phyloP scores from a whole-genome alignment of 164 flowering plant genomes.

The Litsea cubeba region DNA sequence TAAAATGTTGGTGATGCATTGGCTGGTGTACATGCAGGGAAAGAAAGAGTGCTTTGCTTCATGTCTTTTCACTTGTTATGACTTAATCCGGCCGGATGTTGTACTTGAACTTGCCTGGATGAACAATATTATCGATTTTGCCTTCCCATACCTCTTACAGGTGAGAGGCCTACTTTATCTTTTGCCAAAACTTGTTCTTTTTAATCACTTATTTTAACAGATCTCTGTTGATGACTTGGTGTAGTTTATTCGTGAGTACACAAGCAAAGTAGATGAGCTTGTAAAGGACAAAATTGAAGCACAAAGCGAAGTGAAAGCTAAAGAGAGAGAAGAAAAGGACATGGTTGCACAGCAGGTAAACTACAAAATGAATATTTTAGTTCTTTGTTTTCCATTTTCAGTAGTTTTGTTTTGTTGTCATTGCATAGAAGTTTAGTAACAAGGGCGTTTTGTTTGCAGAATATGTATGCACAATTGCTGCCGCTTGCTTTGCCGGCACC shows the following conservation, averaged over 20 bases:
- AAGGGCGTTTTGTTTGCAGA: conserved; percentile 42
- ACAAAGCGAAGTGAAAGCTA: conserved; percentile 68
- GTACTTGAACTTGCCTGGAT: conserved; percentile 98
- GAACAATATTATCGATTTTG: conserved; percentile 93
- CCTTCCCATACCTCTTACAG: conserved; percentile 94
- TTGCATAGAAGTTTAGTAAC: background rate
- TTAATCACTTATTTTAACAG: background rate
- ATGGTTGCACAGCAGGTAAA: conserved; percentile 87
- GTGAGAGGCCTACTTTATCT: conserved; percentile 22
- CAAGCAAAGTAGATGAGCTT: conserved; percentile 91
- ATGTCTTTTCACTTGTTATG: conserved; percentile 93
- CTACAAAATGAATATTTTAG: background rate
- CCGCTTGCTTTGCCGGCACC: conserved; percentile 99
- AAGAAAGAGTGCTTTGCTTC: conserved; percentile 99
- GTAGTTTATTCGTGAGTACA: conserved; percentile 87
- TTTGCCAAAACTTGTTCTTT: background rate
- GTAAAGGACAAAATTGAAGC: conserved; percentile 87
- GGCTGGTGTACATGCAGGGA: conserved; percentile 46
- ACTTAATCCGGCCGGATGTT: conserved; percentile 84
- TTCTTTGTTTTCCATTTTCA: background rate
- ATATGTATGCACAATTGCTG: conserved; percentile 97
- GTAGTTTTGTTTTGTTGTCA: background rate
- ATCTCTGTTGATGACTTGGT: background rate
- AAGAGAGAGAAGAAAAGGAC: conserved; percentile 94
- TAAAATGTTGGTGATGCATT: conserved; percentile 1